These are phyloP conservation scores for Tripidium arundinaceum DNA, from an alignment of 202 grass and related monocot species.

Conservation along the genomic window DNA sequence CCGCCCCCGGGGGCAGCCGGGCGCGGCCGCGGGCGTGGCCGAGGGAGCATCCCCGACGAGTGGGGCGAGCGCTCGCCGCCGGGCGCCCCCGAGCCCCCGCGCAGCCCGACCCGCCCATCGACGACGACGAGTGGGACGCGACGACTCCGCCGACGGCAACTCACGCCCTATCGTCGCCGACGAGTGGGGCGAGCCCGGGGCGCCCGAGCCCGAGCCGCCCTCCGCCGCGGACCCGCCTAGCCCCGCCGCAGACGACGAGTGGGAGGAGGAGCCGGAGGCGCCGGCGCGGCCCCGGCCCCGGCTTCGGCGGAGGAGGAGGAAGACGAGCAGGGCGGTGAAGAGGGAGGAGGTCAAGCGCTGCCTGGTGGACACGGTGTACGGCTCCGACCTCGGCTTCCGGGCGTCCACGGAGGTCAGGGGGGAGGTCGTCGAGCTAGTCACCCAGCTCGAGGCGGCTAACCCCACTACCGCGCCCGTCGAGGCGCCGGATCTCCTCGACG, in stretches of 20 bases:
- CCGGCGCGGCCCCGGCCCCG: neutral
- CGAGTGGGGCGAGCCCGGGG: slow-evolving; percentile 73
- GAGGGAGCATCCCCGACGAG: slow-evolving; percentile 40
- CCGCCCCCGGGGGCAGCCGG: no score
- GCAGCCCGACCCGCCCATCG: slow-evolving; percentile 37
- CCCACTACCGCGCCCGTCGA: slow-evolving; percentile 58
- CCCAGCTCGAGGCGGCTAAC: slow-evolving; percentile 73
- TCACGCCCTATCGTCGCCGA: slow-evolving; percentile 38
- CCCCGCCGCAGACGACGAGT: slow-evolving; percentile 54
- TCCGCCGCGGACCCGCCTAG: slow-evolving; percentile 53
- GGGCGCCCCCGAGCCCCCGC: slow-evolving; percentile 19
- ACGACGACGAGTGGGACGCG: slow-evolving; percentile 77
- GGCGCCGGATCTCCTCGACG: slow-evolving; percentile 66
- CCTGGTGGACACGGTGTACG: slow-evolving; percentile 69
- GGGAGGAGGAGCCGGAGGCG: slow-evolving; percentile 37
- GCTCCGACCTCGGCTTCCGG: slow-evolving; percentile 65
- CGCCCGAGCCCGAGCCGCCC: slow-evolving; percentile 36
- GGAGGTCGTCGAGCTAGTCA: slow-evolving; percentile 81
- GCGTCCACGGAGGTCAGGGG: slow-evolving; percentile 70
- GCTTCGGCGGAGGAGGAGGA: neutral
- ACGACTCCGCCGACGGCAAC: neutral
- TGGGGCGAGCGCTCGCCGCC: slow-evolving; percentile 50
- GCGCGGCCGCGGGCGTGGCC: no score
- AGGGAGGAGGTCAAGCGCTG: slow-evolving; percentile 72
- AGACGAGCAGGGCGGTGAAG: slow-evolving; percentile 31